Evolutionary conservation across 805 yeast genomes (phyloP).

Genomic region (Sugiyamaella americana): DNA sequence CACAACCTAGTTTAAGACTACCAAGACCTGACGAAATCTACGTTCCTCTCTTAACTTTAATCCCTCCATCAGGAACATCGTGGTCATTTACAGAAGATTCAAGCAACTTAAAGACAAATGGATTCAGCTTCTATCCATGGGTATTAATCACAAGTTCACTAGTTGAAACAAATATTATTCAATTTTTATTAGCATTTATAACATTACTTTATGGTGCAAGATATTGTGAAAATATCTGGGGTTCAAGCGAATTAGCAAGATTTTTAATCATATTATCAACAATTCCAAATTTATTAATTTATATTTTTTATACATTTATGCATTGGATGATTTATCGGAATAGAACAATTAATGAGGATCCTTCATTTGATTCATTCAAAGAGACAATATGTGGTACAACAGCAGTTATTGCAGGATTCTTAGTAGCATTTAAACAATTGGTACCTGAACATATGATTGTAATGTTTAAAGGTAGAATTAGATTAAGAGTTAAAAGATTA

Average conservation of each 20-base stretch:
- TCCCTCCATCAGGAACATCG: constrained; percentile 28
- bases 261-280: constrained; percentile 39
- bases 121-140: constrained; percentile 39
- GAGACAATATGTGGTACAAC: constrained; percentile 21
- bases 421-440: constrained; percentile 61
- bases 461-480: constrained; percentile 44
- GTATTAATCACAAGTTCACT: constrained; percentile 42
- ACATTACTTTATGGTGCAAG: constrained; percentile 52
- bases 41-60: constrained; percentile 47
- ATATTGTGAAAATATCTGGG: constrained; percentile 64
- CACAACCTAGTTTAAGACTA: neutral
- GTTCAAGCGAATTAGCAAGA: constrained; percentile 44
- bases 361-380: constrained; percentile 23
- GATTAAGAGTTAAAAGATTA: constrained; percentile 37
- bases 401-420: constrained; percentile 42
- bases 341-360: neutral
- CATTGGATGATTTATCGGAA: neutral
- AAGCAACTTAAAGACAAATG: neutral
- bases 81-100: neutral
- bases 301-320: neutral
- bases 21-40: constrained; percentile 43
- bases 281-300: constrained; percentile 32
- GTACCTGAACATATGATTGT: constrained; percentile 55
- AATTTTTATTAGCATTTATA: constrained; percentile 35
- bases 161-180: constrained; percentile 39